Conservation (phyloP, 2,329 filamentous ascomycete genomes). For the Bretziella fagacearum region DNA sequence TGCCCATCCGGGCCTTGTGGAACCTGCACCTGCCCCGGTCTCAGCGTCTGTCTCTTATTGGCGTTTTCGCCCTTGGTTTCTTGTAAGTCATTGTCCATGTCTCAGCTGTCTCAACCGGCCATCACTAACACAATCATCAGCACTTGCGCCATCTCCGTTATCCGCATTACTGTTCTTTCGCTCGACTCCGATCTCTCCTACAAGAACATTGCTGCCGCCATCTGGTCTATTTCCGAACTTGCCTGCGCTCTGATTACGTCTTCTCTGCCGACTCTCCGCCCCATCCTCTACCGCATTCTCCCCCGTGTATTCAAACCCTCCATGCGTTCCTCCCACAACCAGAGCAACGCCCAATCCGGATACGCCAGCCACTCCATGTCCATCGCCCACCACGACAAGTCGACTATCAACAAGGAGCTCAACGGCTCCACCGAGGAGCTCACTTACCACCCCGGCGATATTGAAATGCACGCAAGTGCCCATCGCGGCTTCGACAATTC, state of each 20-base stretch:
- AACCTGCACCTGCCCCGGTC: constrained; percentile 15
- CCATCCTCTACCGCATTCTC: constrained; percentile 18
- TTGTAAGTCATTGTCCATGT: constrained; percentile 14
- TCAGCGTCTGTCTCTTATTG: constrained; percentile 16
- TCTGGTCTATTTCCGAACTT: constrained; percentile 18
- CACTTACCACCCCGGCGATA: not conserved
- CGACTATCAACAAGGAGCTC: constrained; percentile 1
- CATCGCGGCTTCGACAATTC: not conserved
- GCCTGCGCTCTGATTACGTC: constrained; percentile 17
- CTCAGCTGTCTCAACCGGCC: not conserved
- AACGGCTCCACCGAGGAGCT: constrained; percentile 6
- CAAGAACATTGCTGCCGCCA: constrained; percentile 19
- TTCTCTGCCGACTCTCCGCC: constrained; percentile 18
- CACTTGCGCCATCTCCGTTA: constrained; percentile 18
- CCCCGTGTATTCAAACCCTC: constrained; percentile 16
- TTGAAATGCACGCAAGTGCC: constrained; percentile 6
- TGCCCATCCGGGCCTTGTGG: constrained; percentile 16
- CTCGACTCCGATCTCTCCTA: constrained; percentile 17
- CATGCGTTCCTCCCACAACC: not conserved
- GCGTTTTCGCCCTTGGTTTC: constrained; percentile 16
- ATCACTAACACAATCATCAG: constrained; percentile 5
- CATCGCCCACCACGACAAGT: not conserved
- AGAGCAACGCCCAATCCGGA: not conserved
- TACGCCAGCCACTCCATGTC: constrained; percentile 8
- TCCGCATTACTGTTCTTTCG: constrained; percentile 17